Base-by-base conservation (phyloP, 1,284 basidiomycete genomes). In the Gomphus bonarii region DNA sequence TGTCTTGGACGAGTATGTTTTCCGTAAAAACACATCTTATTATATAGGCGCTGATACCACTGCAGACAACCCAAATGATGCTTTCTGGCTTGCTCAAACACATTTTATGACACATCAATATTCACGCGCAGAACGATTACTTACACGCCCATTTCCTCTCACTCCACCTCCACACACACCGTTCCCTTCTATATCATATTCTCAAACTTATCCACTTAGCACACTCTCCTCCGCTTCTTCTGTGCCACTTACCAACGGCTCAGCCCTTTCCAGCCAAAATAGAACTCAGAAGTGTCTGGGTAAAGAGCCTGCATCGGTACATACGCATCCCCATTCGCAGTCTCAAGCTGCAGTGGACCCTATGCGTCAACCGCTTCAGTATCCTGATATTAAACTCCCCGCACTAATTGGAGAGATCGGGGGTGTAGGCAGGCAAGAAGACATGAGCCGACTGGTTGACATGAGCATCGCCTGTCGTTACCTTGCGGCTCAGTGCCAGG, bases 81-180 rank as follows among this genome's bases (percentile, higher is more conserved):
- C 94, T 9, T 99, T 98, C 70, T 98, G 95, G 93, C 82, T 99
- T 16, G 95, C 97, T 0, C 95, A 99, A 69, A 91, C 91, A 0
- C 94, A 94, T 72, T 99, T 97, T 69, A 84, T 94, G 72, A 94
- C 89, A 4, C 88, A 95, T 63, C 91, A 97, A 63, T 99, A 95
- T 69, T 86, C 91, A 7, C 88, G 94, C 42, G 95, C 97, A 1
- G 94, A 97, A 69, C 82, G 89, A 50, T 77, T 99, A 18, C 79
- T 99, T 46, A 92, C 87, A 0, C 80, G 89, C 30, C 90, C 92
- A 0, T 90, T 93, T 67, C 75, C 76, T 30, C 77, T 71, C 52
- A 68, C 70, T 46, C 74, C 76, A 3, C 75, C 80, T 8, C 16
- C 70, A 76, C 28, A 65, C 66, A 48, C 67, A 67, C 2, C 65